phyloP scores from a whole-genome alignment of 495 filamentous ascomycete species.

The Podospora pseudocomata region DNA sequence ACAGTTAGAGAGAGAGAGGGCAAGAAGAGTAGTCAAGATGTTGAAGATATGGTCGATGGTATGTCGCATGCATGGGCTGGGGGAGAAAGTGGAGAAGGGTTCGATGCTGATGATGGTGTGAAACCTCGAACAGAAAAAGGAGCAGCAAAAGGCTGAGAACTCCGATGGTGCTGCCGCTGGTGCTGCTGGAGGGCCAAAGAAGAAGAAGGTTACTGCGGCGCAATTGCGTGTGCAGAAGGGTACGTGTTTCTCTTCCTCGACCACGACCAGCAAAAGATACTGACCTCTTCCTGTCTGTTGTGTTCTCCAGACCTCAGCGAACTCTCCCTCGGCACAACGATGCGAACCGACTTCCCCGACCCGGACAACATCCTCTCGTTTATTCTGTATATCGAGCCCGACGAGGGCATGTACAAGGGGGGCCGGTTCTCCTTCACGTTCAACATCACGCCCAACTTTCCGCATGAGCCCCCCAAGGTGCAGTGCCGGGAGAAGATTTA shows the following conservation, averaged over 20 bases:
- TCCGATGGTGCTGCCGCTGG: slow-evolving; percentile 62
- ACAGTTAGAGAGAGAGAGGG: background rate
- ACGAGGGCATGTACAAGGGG: slow-evolving; percentile 97
- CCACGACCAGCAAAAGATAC: background rate
- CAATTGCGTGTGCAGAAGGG: slow-evolving; percentile 96
- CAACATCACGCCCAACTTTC: slow-evolving; percentile 89
- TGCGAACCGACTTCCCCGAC: slow-evolving; percentile 90
- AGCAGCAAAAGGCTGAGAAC: slow-evolving; percentile 89
- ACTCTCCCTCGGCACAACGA: slow-evolving; percentile 81
- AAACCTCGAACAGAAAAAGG: slow-evolving; percentile 64
- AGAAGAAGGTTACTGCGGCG: slow-evolving; percentile 97
- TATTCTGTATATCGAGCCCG: slow-evolving; percentile 85
- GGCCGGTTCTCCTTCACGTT: slow-evolving; percentile 89
- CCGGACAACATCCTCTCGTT: slow-evolving; percentile 97
- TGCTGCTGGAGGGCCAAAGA: slow-evolving; percentile 64
- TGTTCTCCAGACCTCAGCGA: slow-evolving; percentile 76
- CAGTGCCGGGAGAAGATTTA: slow-evolving; percentile 98
- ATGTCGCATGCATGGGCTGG: slow-evolving; percentile 23
- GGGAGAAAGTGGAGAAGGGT: background rate
- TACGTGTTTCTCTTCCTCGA: slow-evolving; percentile 32
- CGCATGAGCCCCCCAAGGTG: slow-evolving; percentile 96
- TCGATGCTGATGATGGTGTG: background rate
- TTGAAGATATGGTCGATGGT: slow-evolving; percentile 99
- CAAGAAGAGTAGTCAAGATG: slow-evolving; percentile 57
- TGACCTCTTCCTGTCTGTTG: no score